Percentiles rank a stretch among this genome's conserved stretches.
phyloP scores from a whole-genome alignment of 2,329 filamentous ascomycete genomes.

The Ceratocystiopsis minuta region DNA sequence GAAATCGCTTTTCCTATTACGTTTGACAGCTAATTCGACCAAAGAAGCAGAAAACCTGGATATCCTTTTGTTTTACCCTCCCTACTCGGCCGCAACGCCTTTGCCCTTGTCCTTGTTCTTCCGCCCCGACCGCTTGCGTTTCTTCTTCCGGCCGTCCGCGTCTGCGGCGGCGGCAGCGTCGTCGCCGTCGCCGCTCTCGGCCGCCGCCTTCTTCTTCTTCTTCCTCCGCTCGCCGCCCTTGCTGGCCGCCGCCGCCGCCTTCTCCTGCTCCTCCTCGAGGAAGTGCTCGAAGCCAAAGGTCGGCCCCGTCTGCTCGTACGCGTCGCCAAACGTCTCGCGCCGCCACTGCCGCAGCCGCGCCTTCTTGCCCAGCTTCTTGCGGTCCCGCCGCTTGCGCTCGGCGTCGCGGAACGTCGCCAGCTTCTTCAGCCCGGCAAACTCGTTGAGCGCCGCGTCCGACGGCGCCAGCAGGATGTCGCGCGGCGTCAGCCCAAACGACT shows the following conservation, averaged over 20 bases:
- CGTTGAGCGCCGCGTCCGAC: conserved; percentile 68
- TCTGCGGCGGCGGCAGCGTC: conserved; percentile 5
- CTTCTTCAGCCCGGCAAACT: conserved; percentile 89
- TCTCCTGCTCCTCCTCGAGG: conserved; percentile 4
- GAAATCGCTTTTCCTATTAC: too few species aligned
- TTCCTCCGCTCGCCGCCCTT: conserved; percentile 15
- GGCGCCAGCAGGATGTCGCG: conserved; percentile 81
- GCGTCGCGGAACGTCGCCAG: conserved; percentile 73
- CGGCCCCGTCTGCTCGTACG: conserved; percentile 37
- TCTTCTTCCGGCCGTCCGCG: conserved; percentile 23
- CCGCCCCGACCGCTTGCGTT: conserved; percentile 32
- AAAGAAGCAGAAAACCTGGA: neutral
- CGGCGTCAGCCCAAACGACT: conserved; percentile 73
- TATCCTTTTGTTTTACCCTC: too few species aligned
- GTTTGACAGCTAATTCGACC: neutral
- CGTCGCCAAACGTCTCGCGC: conserved; percentile 41
- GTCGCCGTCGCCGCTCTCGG: neutral
- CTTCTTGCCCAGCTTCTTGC: conserved; percentile 84
- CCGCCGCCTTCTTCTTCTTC: conserved; percentile 12
- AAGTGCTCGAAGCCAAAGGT: conserved; percentile 36
- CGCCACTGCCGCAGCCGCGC: conserved; percentile 77
- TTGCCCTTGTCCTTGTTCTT: conserved; percentile 14
- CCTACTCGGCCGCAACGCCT: neutral
- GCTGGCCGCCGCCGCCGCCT: conserved; percentile 11
- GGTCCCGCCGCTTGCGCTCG: conserved; percentile 78